Percentiles rank a stretch among this genome's conserved stretches.
These are phyloP conservation scores for Mortierella alpina DNA, from an alignment of 192 early-diverging fungal species.

Conservation along the genomic window DNA sequence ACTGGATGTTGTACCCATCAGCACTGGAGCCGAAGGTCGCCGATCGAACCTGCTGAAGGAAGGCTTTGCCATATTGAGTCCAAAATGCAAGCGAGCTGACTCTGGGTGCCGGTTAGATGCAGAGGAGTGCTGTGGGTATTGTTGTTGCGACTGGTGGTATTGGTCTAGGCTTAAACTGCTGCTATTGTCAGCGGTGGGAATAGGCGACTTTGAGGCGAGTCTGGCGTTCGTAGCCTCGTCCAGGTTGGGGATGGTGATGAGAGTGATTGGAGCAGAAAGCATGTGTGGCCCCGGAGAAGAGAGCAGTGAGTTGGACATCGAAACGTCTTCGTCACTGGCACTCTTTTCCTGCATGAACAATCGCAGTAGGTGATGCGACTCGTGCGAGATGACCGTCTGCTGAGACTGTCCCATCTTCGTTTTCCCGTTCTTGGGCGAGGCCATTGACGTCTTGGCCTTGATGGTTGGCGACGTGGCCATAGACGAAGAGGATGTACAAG, in stretches of 20 bases:
- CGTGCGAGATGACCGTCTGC: constrained; percentile 23
- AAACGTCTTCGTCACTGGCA: constrained; percentile 44
- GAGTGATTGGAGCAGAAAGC: constrained; percentile 28
- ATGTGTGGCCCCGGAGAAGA: constrained; percentile 20
- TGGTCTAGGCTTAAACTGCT: constrained; percentile 3
- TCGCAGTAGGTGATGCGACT: constrained; percentile 41
- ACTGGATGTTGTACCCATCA: constrained; percentile 28
- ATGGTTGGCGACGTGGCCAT: constrained; percentile 31
- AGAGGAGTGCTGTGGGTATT: constrained; percentile 16
- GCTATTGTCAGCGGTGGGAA: constrained; percentile 10
- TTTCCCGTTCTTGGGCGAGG: constrained; percentile 22
- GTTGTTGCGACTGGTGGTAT: constrained; percentile 4
- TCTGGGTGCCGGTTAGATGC: constrained; percentile 2
- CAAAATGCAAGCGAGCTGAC: constrained; percentile 33
- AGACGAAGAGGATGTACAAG: constrained; percentile 11
- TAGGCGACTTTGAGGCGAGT: constrained; percentile 39
- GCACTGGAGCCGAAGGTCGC: constrained; percentile 42
- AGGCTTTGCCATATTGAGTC: constrained; percentile 45
- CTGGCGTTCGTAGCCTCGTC: constrained; percentile 43
- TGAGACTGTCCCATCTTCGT: constrained; percentile 15
- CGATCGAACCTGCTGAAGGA: constrained; percentile 24
- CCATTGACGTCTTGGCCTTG: constrained; percentile 28
- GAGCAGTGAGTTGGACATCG: constrained; percentile 6
- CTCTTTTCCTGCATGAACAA: constrained; percentile 46
- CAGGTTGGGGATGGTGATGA: constrained; percentile 42